Base-by-base conservation (phyloP, 2,329 filamentous ascomycete genomes). In the Annulohypoxylon truncatum region DNA sequence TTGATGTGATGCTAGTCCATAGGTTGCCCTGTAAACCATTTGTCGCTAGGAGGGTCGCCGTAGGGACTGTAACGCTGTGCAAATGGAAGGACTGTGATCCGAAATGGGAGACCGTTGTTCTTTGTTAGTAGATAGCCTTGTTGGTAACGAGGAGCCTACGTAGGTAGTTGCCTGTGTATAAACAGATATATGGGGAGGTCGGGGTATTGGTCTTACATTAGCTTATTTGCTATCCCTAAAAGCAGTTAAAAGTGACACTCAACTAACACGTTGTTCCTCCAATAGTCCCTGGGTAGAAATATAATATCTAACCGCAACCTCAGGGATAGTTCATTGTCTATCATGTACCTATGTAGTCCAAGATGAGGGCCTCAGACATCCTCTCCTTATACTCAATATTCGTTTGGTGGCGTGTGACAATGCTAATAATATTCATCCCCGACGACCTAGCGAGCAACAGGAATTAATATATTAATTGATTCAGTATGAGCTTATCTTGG, bases 1-100 rank as follows among this genome's bases (percentile, higher is more conserved):
- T 67, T 13, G 18, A 65, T 20, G 54, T 67, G 7, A 65, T 70
- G 64, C 60, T 69, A 38, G 60, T 67, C 8, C 64, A 67, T 40
- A 38, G 64, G 4, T 13, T 69, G 3, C 53, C 64, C 9, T 64
- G 63, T 22, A 52, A 44, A 12, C 48, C 67, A 2, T 69, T 64
- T n/a, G 64, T 69, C 28, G 60, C 58, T 20, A 50, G 64, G 24
- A 67, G 59, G 57, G 53, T 67, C 9, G 62, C 55, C 9, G 29
- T 68, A 4, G 56, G 62, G 3, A 54, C 33, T 2, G 50, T 66
- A 18, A 59, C 2, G 4, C 15, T 70, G 50, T 59, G 48, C 7
- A 64, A 51, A 18, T 70, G 68, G 68, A 52, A 52, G 18, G 48
- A 35, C 13, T 52, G 48, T 12, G 18, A 35, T 24, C n/a, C 48